Conservation (phyloP, 208 protist genomes). For the Leishmania major region DNA sequence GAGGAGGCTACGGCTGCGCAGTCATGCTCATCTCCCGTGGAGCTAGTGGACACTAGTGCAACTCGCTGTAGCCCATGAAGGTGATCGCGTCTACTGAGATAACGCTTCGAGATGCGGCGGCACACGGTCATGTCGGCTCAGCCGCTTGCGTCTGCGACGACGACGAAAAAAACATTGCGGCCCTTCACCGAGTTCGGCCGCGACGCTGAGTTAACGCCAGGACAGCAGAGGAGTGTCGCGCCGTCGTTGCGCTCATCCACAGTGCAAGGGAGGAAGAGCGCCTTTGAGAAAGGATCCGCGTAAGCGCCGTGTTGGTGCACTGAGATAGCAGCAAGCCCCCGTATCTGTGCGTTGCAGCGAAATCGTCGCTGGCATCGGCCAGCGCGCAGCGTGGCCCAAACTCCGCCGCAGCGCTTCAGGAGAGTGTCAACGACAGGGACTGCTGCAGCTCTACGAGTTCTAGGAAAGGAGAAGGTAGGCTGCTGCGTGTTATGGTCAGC, state of each 20-base stretch:
- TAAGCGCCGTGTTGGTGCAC: neutral
- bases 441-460: conserved; percentile 11
- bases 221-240: neutral
- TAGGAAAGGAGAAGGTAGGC: conserved; percentile 1
- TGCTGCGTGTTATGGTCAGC: conserved; percentile 29
- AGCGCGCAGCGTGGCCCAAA: no score
- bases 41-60: neutral
- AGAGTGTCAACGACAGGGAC: conserved; percentile 16
- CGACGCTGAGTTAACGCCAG: neutral
- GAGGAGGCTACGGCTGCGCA: neutral
- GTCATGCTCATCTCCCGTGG: neutral
- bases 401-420: neutral
- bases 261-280: neutral
- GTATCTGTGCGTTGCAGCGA: neutral
- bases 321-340: neutral
- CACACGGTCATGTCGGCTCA: neutral
- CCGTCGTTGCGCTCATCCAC: neutral
- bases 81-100: no score
- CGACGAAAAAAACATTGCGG: neutral
- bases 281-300: neutral
- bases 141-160: no score
- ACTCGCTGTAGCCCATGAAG: neutral
- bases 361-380: neutral
- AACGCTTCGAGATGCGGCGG: neutral
- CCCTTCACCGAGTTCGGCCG: neutral